Evolutionary conservation across 306 rosid species (phyloP).

Genomic region (Oemleria cerasiformis): DNA sequence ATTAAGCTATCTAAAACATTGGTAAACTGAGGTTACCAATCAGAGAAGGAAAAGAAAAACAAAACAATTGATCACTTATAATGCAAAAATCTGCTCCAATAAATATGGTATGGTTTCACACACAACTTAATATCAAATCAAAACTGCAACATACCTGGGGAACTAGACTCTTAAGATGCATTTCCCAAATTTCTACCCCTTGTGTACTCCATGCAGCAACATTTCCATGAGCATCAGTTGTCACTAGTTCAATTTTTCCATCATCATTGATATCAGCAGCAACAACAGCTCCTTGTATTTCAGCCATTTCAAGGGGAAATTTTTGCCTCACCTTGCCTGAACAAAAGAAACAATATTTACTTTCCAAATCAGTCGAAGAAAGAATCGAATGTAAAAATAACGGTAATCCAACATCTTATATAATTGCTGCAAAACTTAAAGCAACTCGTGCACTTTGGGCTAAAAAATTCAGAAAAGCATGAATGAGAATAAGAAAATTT

Average conservation of each 20-base stretch:
- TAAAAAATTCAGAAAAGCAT: background rate
- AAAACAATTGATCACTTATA: background rate
- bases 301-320: constrained; percentile 99
- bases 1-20: background rate
- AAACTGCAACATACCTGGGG: constrained; percentile 61
- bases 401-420: background rate
- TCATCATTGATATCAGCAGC: constrained; percentile 98
- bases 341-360: constrained; percentile 29
- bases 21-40: constrained; percentile 1
- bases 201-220: constrained; percentile 94
- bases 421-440: background rate
- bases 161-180: constrained; percentile 83
- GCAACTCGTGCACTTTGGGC: constrained; percentile 1
- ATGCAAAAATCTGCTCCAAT: background rate
- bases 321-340: constrained; percentile 87
- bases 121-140: constrained; percentile 2
- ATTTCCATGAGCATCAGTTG: constrained; percentile 89
- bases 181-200: constrained; percentile 88
- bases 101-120: background rate
- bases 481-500: constrained; percentile 3
- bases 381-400: background rate
- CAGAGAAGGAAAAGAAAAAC: background rate
- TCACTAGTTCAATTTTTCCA: constrained; percentile 94
- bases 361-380: background rate
- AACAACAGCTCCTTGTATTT: constrained; percentile 83